These are phyloP conservation scores for Alternaria tenuissima DNA, from an alignment of 2,329 filamentous ascomycete genomes.

Conservation along the genomic window DNA sequence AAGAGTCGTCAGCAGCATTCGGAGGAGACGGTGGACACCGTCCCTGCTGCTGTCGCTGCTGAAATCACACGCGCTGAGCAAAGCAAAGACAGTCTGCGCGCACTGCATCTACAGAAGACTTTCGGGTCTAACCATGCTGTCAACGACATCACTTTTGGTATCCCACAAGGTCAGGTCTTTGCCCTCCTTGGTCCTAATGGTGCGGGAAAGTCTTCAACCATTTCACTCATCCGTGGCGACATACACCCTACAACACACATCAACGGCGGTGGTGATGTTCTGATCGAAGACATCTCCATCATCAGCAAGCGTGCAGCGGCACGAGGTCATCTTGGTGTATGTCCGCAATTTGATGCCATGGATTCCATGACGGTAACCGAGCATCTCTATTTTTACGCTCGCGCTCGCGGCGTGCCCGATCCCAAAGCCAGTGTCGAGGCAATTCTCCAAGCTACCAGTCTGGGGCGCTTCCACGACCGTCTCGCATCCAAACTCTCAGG, in stretches of 20 bases:
- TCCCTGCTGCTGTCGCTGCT: conserved; percentile 66
- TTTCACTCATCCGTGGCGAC: conserved; percentile 89
- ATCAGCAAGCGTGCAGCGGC: conserved; percentile 75
- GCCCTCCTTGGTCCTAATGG: conserved; percentile 90
- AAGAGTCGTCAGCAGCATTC: conserved; percentile 50
- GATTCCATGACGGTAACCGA: conserved; percentile 90
- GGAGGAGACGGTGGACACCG: conserved; percentile 54
- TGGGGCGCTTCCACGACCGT: conserved; percentile 73
- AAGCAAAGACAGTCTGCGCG: conserved; percentile 74
- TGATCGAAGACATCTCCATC: conserved; percentile 81
- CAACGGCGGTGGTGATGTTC: conserved; percentile 74
- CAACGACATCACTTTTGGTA: conserved; percentile 86
- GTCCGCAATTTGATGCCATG: conserved; percentile 78
- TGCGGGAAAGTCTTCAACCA: conserved; percentile 89
- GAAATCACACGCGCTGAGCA: conserved; percentile 71
- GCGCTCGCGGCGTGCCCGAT: conserved; percentile 78
- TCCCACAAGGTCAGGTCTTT: conserved; percentile 83
- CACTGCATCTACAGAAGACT: conserved; percentile 79
- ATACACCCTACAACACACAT: conserved; percentile 70
- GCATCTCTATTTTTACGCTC: conserved; percentile 87
- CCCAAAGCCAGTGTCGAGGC: conserved; percentile 79
- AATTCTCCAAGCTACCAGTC: conserved; percentile 81
- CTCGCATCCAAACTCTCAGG: conserved; percentile 84
- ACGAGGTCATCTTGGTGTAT: conserved; percentile 83
- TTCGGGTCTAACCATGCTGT: conserved; percentile 79